Percentiles rank a stretch among this genome's conserved stretches.
Conservation (phyloP, 179 eudicot species). For the Vitellaria paradoxa region DNA sequence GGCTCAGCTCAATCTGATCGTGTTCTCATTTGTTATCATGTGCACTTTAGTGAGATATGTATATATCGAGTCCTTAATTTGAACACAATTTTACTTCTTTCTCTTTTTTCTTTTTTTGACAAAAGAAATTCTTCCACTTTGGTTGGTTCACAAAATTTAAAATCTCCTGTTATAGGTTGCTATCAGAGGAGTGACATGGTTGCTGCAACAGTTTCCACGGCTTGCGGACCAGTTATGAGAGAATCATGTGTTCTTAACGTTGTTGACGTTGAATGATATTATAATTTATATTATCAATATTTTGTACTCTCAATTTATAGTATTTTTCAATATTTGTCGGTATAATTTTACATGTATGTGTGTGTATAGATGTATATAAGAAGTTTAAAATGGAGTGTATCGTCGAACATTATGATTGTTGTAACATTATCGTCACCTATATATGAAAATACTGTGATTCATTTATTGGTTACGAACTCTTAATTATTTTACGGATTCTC, state of each 20-base stretch:
- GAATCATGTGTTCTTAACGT: not conserved
- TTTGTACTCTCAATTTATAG: too few relatives aligned
- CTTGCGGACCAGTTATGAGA: slow-evolving; percentile 50
- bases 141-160: not conserved
- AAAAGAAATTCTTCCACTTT: too few relatives aligned
- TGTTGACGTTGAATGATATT: too few relatives aligned
- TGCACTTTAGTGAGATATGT: not conserved
- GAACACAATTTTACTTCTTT: not conserved
- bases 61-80: not conserved
- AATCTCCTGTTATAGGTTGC: slow-evolving; percentile 34
- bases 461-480: too few relatives aligned
- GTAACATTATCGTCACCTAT: not conserved
- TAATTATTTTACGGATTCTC: too few relatives aligned
- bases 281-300: not conserved
- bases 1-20: too few relatives aligned
- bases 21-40: not conserved
- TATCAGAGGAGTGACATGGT: slow-evolving; percentile 78
- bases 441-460: too few relatives aligned
- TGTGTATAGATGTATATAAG: not conserved
- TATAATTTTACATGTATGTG: too few relatives aligned
- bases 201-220: slow-evolving; percentile 68
- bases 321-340: too few relatives aligned
- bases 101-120: too few relatives aligned
- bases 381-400: not conserved
- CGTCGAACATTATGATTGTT: not conserved